phyloP scores from a whole-genome alignment of 2,329 filamentous ascomycete species.

The Ceratocystiopsis minuta region DNA sequence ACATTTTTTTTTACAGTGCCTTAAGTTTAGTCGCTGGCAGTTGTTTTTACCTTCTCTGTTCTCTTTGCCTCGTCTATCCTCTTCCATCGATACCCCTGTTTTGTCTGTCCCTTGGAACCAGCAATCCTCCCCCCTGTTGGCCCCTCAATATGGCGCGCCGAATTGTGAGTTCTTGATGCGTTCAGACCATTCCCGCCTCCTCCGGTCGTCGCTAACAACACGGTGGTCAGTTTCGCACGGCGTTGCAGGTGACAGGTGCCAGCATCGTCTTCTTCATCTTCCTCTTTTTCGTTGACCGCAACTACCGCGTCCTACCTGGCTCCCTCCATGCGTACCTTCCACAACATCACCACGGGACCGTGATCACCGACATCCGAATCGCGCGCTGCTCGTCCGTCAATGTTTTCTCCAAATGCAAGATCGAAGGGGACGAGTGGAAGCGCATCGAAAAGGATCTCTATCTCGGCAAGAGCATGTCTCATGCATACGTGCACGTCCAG shows the following conservation, averaged over 20 bases:
- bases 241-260: constrained; percentile 55
- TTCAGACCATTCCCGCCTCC: not conserved
- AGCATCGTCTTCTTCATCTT: constrained; percentile 49
- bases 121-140: too few species aligned
- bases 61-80: too few species aligned
- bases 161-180: constrained; percentile 11
- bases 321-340: constrained; percentile 78
- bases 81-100: too few species aligned
- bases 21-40: too few species aligned
- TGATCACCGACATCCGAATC: constrained; percentile 73
- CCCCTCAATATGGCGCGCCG: constrained; percentile 13
- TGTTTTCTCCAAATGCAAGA: constrained; percentile 54
- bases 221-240: constrained; percentile 38
- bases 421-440: constrained; percentile 57
- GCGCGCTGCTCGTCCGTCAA: constrained; percentile 60
- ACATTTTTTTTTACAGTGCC: too few species aligned
- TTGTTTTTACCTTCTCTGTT: too few species aligned
- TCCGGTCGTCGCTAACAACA: not conserved
- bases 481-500: constrained; percentile 65
- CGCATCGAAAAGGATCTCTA: constrained; percentile 82
- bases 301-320: constrained; percentile 70
- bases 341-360: constrained; percentile 63
- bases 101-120: too few species aligned
- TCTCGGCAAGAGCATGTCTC: constrained; percentile 55
- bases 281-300: constrained; percentile 69